Evolutionary conservation across 169 alveolate species (phyloP).

Genomic region (Blepharisma undulans): DNA sequence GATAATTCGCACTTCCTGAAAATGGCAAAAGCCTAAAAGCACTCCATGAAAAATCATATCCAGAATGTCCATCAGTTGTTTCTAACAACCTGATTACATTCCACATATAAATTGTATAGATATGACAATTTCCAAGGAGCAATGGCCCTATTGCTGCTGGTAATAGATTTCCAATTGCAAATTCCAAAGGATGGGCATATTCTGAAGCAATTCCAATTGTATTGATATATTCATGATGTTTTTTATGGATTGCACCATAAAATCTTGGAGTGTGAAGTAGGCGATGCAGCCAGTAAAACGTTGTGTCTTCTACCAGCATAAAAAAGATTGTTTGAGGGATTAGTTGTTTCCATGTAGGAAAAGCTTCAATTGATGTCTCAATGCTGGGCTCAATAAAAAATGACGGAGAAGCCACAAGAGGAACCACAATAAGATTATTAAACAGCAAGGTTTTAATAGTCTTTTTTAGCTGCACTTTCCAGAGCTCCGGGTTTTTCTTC

Average conservation of each 20-base stretch:
- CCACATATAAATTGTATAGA: conserved; percentile 53
- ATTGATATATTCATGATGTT: conserved; percentile 67
- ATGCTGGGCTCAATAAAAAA: neutral
- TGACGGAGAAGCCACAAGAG: neutral
- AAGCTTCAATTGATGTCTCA: conserved; percentile 26
- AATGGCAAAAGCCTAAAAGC: conserved; percentile 72
- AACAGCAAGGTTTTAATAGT: conserved; percentile 34
- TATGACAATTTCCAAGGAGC: conserved; percentile 49
- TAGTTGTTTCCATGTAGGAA: conserved; percentile 58
- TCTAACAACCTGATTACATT: conserved; percentile 56
- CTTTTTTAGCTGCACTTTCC: conserved; percentile 36
- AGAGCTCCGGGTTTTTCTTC: conserved; percentile 34
- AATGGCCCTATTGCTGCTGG: conserved; percentile 62
- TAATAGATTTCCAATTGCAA: conserved; percentile 51
- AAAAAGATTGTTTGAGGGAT: conserved; percentile 50
- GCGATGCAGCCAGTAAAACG: conserved; percentile 72
- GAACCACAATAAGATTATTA: conserved; percentile 31
- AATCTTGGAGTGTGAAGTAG: conserved; percentile 68
- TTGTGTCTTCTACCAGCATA: conserved; percentile 70
- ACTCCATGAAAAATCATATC: conserved; percentile 79
- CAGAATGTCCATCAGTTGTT: conserved; percentile 75
- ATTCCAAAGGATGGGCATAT: conserved; percentile 77
- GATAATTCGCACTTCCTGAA: conserved; percentile 60
- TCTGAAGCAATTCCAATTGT: conserved; percentile 66
- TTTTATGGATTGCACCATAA: conserved; percentile 67